Conservation (phyloP, 176 grass and related monocot species). For the Phoenix roebelenii region DNA sequence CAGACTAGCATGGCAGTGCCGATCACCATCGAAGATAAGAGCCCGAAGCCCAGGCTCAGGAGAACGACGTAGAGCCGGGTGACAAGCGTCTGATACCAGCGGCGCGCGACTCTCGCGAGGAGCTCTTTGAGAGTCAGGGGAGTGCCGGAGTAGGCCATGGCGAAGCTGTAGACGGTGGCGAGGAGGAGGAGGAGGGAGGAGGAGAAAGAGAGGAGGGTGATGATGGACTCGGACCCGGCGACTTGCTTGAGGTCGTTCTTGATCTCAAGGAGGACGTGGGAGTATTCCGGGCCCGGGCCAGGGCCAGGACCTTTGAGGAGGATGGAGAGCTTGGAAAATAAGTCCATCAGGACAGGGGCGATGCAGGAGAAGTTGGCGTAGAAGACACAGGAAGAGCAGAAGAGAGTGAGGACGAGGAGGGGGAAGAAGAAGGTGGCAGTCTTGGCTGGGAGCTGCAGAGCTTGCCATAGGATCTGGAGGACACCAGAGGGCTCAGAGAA, state of each 20-base stretch:
- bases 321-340: slow-evolving; percentile 11
- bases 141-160: slow-evolving; percentile 12
- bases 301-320: not conserved
- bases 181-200: slow-evolving; percentile 21
- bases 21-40: slow-evolving; percentile 13
- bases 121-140: slow-evolving; percentile 18
- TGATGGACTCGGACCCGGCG: not conserved
- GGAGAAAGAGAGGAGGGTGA: slow-evolving; percentile 8
- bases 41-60: slow-evolving; percentile 17
- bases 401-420: slow-evolving; percentile 27
- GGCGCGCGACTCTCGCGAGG: slow-evolving; percentile 23
- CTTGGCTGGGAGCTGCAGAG: slow-evolving; percentile 18
- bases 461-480: slow-evolving; percentile 26
- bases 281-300: not conserved
- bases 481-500: slow-evolving; percentile 5
- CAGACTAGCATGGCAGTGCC: not conserved
- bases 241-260: slow-evolving; percentile 11
- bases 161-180: slow-evolving; percentile 23
- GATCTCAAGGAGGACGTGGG: slow-evolving; percentile 5
- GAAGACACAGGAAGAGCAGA: slow-evolving; percentile 27
- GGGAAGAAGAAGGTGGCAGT: slow-evolving; percentile 20
- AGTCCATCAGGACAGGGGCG: slow-evolving; percentile 14
- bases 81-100: slow-evolving; percentile 30
- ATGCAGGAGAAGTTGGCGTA: slow-evolving; percentile 17
- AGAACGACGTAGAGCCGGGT: slow-evolving; percentile 26